Evolutionary conservation across 2,329 filamentous ascomycete genomes (phyloP), one percentile per base, ranked within the genome.

Genomic region (Aureobasidium sp.): DNA sequence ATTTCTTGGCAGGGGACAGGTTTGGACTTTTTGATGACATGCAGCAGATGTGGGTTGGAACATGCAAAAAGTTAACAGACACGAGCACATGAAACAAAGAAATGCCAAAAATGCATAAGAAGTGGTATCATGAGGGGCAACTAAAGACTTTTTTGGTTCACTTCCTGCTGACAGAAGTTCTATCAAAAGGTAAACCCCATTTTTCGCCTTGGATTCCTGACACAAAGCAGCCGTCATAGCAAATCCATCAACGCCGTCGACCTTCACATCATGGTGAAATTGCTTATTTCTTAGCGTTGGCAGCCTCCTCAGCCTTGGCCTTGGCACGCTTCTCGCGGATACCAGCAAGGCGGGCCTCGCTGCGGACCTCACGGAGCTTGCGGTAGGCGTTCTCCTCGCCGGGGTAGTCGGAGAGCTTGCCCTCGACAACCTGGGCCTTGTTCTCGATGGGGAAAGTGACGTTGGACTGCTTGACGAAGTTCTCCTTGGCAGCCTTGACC

Each of bases 261-360:
- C 43, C 43, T 56, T 52, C 26, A 62, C 32, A 17, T 24, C 27
- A 17, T 27, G 15, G 34, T 62, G 32, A 41, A 48, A 32, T 55
- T 55, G 32, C 72, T 71, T 92, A 93, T 87, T 94, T 93, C 89
- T 93, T 93, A 79, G 86, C 85, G 69, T 79, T 74, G 75, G 82
- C 82, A 77, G 89, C 88, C 75, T 89, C 90, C 77, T 92, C 90
- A 72, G 87, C 88, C 83, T 88, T 93, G 73, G 90, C 90, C 84
- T 88, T 89, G 72, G 84, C 87, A 75, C 94, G 88, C 92, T 97
- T 97, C 85, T 95, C 92, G 78, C 92, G 87, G 75, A 84, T 84
- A 80, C 94, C 94, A 68, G 84, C 79, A 74, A 89, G 82, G 78
- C 92, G 88, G 74, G 89, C 87, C 75, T 95, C 89, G 77, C 86